These are phyloP conservation scores for Aspergillus mulundensis DNA, from an alignment of 495 filamentous ascomycete species.

Conservation along the genomic window DNA sequence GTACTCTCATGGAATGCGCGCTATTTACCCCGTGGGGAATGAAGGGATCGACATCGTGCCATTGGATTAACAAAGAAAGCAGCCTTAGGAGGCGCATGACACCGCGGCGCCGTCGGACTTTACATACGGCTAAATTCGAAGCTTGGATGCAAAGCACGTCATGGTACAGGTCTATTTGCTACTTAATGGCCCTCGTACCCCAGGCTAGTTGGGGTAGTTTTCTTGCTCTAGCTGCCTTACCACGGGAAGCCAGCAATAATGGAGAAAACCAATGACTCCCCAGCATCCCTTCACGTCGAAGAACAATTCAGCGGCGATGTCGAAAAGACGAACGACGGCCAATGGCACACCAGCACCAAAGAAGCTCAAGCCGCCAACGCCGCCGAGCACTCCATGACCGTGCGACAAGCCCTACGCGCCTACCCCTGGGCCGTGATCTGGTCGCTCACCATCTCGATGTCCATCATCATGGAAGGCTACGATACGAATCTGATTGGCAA, in stretches of 20 bases:
- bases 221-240: no score
- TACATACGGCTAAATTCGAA: not conserved
- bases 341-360: slow-evolving; percentile 6
- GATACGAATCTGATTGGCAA: slow-evolving; percentile 38
- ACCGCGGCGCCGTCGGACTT: not conserved
- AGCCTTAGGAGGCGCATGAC: not conserved
- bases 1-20: not conserved
- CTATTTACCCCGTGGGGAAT: not conserved
- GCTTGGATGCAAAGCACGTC: not conserved
- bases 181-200: not conserved
- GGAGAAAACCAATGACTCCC: not conserved
- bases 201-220: no score
- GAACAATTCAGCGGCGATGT: not conserved
- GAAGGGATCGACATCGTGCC: not conserved
- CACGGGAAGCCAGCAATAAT: not conserved
- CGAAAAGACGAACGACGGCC: not conserved
- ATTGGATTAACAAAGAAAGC: not conserved
- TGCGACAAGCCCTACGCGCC: slow-evolving; percentile 14
- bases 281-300: not conserved
- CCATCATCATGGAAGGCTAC: slow-evolving; percentile 50
- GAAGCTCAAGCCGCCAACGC: slow-evolving; percentile 19
- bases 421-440: slow-evolving; percentile 47
- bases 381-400: slow-evolving; percentile 22
- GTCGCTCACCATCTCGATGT: slow-evolving; percentile 39
- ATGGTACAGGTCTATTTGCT: not conserved